These are phyloP conservation scores for Andalucia godoyi DNA, from an alignment of 78 protist genomes.

Conservation along the genomic window DNA sequence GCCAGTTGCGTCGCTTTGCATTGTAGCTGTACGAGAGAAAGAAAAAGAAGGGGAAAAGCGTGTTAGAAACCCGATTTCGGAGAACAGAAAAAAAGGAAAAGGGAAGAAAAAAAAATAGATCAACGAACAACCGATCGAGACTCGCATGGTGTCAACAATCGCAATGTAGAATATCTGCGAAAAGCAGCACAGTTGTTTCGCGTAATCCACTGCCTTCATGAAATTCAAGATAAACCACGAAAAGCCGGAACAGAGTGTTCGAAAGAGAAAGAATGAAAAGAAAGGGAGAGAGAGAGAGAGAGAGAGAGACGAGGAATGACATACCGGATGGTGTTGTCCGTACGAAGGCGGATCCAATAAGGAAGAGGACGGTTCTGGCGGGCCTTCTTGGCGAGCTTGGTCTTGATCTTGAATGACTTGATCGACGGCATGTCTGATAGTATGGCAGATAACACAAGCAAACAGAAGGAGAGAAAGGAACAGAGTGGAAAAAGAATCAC, in stretches of 20 bases:
- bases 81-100: neutral
- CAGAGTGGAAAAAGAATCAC: too few relatives aligned
- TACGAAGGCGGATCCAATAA: slow-evolving; percentile 92
- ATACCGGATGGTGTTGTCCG: slow-evolving; percentile 91
- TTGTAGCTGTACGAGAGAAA: slow-evolving; percentile 74
- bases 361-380: slow-evolving; percentile 93
- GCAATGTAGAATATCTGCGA: too few relatives aligned
- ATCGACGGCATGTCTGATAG: slow-evolving; percentile 22
- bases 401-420: slow-evolving; percentile 70
- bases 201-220: neutral
- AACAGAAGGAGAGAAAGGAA: too few relatives aligned
- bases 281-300: neutral
- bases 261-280: neutral
- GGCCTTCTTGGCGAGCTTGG: slow-evolving; percentile 72
- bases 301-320: neutral
- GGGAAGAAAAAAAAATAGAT: neutral
- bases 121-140: neutral
- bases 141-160: neutral
- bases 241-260: neutral
- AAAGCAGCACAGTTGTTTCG: too few relatives aligned
- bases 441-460: too few relatives aligned
- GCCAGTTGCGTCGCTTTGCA: slow-evolving; percentile 95
- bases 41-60: neutral
- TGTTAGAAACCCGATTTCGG: neutral
- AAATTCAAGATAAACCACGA: neutral